These are phyloP conservation scores for Trichoderma asperellum DNA, from an alignment of 2,329 filamentous ascomycete genomes.

Conservation along the genomic window DNA sequence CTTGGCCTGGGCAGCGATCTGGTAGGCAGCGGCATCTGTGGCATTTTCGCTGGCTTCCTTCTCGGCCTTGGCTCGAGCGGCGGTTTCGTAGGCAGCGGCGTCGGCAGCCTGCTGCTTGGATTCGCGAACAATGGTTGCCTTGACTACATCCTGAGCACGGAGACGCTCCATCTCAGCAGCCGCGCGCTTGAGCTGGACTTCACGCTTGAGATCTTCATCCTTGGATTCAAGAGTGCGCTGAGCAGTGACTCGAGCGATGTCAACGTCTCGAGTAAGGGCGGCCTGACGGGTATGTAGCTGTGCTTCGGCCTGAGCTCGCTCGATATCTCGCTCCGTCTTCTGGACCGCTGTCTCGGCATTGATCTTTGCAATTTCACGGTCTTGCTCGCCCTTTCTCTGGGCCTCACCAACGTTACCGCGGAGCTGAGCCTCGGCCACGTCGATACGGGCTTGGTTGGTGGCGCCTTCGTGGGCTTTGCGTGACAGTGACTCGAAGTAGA, in stretches of 20 bases:
- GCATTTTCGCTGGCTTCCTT: conserved; percentile 70
- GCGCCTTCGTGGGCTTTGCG: conserved; percentile 86
- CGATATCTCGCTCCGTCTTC: conserved; percentile 81
- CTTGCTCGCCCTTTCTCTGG: conserved; percentile 76
- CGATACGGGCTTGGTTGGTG: conserved; percentile 74
- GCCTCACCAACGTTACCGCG: conserved; percentile 76
- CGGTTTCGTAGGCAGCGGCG: conserved; percentile 60
- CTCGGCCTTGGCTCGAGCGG: not conserved
- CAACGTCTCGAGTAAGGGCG: conserved; percentile 71
- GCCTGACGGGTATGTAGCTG: conserved; percentile 74
- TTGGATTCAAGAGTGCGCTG: conserved; percentile 71
- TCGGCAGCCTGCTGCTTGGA: conserved; percentile 72
- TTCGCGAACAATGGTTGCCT: conserved; percentile 72
- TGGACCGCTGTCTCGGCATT: conserved; percentile 82
- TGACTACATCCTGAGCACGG: conserved; percentile 75
- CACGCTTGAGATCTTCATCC: conserved; percentile 79
- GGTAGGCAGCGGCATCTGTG: conserved; percentile 68
- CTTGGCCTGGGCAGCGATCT: conserved; percentile 64
- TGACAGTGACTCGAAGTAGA: conserved; percentile 81
- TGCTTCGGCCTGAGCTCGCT: conserved; percentile 78
- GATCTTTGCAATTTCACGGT: conserved; percentile 87
- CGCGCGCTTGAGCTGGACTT: conserved; percentile 77
- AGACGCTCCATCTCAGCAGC: conserved; percentile 80
- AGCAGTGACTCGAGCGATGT: conserved; percentile 75
- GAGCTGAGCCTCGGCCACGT: conserved; percentile 67